Conservation (phyloP, 2,329 filamentous ascomycete genomes). For the Tolypocladium amazonense region DNA sequence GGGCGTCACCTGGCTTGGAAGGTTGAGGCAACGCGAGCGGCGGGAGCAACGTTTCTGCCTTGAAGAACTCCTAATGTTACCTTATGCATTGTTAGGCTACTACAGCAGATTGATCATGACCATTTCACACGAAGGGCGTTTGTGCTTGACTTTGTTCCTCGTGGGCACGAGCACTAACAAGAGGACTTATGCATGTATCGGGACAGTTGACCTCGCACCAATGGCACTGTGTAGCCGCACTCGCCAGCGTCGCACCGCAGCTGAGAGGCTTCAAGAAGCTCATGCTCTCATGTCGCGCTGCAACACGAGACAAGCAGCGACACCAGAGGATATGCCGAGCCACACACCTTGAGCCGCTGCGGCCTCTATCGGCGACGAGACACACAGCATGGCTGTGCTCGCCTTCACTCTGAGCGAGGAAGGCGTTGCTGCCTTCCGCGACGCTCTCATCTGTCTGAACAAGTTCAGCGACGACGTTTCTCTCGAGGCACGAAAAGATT, state of each 20-base stretch:
- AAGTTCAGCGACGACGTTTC: conserved; percentile 75
- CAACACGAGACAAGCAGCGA: background rate
- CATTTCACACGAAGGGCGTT: background rate
- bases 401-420: conserved; percentile 67
- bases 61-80: background rate
- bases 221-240: background rate
- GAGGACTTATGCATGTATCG: background rate
- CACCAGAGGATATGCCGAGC: background rate
- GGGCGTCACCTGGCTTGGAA: background rate
- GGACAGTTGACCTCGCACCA: background rate
- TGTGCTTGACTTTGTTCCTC: too few relatives aligned
- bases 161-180: background rate
- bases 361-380: background rate
- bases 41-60: background rate
- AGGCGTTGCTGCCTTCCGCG: conserved; percentile 58
- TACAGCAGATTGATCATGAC: background rate
- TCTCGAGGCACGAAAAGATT: conserved; percentile 60
- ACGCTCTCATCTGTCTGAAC: conserved; percentile 61
- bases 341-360: background rate
- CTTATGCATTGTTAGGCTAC: background rate
- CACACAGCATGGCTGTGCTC: conserved; percentile 44
- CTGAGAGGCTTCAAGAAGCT: background rate
- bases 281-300: background rate
- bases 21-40: background rate
- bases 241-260: background rate